Evolutionary conservation across 371 early-diverging fungal genomes (phyloP).

Genomic region (Parasitella parasitica): DNA sequence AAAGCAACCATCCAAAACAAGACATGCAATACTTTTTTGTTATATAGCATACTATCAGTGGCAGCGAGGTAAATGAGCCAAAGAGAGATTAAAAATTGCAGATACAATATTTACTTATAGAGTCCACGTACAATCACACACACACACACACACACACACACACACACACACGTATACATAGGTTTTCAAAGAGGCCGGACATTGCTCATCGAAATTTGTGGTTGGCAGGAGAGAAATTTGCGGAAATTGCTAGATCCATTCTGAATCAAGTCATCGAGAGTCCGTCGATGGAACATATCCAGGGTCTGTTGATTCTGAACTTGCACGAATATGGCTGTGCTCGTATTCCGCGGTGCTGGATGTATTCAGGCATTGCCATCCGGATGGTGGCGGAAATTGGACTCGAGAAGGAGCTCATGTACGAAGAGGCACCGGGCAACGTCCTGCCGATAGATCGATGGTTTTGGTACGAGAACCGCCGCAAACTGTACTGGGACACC

Average conservation of each 20-base stretch:
- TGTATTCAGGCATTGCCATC: conserved; percentile 63
- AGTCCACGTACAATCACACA: too few species aligned
- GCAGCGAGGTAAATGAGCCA: conserved; percentile 25
- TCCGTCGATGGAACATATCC: conserved; percentile 40
- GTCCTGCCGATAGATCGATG: conserved; percentile 32
- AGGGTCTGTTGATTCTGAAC: conserved; percentile 43
- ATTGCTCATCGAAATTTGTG: conserved; percentile 12
- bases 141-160: too few species aligned
- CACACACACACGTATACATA: too few species aligned
- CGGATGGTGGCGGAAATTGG: conserved; percentile 56
- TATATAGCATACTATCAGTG: conserved; percentile 10
- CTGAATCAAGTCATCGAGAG: conserved; percentile 25
- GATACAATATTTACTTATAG: too few species aligned
- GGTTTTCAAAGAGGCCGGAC: conserved; percentile 19
- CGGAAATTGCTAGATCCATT: conserved; percentile 16
- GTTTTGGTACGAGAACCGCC: conserved; percentile 50
- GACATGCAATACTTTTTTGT: conserved; percentile 10
- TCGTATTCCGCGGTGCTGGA: conserved; percentile 55
- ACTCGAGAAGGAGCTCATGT: conserved; percentile 48
- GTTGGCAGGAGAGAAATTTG: conserved; percentile 25
- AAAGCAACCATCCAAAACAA: conserved; percentile 5
- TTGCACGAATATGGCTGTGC: conserved; percentile 50
- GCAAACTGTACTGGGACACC: conserved; percentile 54
- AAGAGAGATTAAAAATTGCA: too few species aligned
- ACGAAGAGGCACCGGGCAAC: conserved; percentile 13